These are phyloP conservation scores for Ustilago vetiveriae DNA, from an alignment of 1,284 basidiomycete species.

Conservation along the genomic window DNA sequence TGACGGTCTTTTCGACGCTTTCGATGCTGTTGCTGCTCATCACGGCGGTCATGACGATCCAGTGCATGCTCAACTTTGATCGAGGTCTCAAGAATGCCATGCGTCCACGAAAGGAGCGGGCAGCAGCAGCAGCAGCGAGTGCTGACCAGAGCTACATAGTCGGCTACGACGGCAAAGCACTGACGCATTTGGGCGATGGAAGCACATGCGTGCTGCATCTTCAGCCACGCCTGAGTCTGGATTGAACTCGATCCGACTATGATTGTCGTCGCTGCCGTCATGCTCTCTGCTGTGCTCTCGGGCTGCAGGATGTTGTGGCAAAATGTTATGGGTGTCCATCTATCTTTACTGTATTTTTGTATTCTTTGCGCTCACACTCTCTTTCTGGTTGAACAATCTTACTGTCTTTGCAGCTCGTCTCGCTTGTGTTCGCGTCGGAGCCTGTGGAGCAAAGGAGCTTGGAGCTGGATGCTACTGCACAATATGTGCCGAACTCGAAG, in stretches of 20 bases:
- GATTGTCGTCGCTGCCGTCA: neutral
- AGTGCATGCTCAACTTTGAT: constrained; percentile 59
- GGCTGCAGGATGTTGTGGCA: constrained; percentile 5
- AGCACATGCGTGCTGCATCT: constrained; percentile 52
- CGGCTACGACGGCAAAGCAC: constrained; percentile 46
- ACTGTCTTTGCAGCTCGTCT: neutral
- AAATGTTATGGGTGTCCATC: constrained; percentile 2
- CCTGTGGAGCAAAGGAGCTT: no score
- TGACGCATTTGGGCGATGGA: constrained; percentile 39
- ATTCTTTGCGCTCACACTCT: neutral
- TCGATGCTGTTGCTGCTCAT: constrained; percentile 52
- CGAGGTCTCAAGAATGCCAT: constrained; percentile 56
- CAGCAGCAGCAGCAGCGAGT: constrained; percentile 14
- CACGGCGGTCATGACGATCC: constrained; percentile 49
- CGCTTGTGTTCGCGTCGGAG: no score
- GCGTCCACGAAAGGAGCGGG: constrained; percentile 32
- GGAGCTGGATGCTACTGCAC: no score
- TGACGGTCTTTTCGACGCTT: constrained; percentile 59
- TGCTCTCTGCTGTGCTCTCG: constrained; percentile 10
- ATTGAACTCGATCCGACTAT: constrained; percentile 12
- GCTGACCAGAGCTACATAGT: constrained; percentile 30
- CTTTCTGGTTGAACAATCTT: neutral
- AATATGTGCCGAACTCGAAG: no score
- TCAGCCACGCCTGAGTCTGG: constrained; percentile 46
- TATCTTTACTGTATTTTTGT: neutral